Percentiles rank a stretch among this genome's conserved stretches.
These are phyloP conservation scores for Penicillium macrosclerotiorum DNA, from an alignment of 495 filamentous ascomycete species.

Conservation along the genomic window DNA sequence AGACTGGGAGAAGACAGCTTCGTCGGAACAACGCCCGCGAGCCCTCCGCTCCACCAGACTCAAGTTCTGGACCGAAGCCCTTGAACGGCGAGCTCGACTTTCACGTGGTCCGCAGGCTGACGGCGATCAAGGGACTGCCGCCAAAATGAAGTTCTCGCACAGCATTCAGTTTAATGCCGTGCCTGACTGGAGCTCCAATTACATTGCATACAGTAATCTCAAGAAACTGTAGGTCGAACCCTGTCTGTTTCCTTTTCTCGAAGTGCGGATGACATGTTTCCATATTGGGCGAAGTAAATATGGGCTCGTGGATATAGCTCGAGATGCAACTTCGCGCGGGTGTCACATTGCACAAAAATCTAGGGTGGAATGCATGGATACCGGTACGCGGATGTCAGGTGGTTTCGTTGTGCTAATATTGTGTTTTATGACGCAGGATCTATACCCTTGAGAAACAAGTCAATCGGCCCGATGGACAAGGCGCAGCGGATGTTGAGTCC, in stretches of 20 bases:
- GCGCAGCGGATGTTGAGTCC: constrained; percentile 68
- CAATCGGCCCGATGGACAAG: constrained; percentile 50
- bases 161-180: constrained; percentile 99
- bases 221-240: constrained; percentile 83
- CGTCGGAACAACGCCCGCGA: constrained; percentile 9
- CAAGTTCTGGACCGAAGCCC: constrained; percentile 40
- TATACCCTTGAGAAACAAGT: constrained; percentile 83
- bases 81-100: constrained; percentile 27
- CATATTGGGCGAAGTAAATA: neutral
- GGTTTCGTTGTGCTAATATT: constrained; percentile 21
- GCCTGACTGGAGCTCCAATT: constrained; percentile 96
- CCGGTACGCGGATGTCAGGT: constrained; percentile 1
- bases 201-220: constrained; percentile 96
- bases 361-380: constrained; percentile 12
- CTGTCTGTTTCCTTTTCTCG: constrained; percentile 1
- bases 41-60: constrained; percentile 24
- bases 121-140: constrained; percentile 31
- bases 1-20: constrained; percentile 17
- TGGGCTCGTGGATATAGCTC: constrained; percentile 5
- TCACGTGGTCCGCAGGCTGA: constrained; percentile 18
- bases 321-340: constrained; percentile 10
- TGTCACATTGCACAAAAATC: constrained; percentile 29
- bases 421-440: constrained; percentile 56
- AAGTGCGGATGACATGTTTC: neutral
- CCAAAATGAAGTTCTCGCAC: constrained; percentile 99